phyloP scores from a whole-genome alignment of 495 filamentous ascomycete species.

The Aspergillus affinis region DNA sequence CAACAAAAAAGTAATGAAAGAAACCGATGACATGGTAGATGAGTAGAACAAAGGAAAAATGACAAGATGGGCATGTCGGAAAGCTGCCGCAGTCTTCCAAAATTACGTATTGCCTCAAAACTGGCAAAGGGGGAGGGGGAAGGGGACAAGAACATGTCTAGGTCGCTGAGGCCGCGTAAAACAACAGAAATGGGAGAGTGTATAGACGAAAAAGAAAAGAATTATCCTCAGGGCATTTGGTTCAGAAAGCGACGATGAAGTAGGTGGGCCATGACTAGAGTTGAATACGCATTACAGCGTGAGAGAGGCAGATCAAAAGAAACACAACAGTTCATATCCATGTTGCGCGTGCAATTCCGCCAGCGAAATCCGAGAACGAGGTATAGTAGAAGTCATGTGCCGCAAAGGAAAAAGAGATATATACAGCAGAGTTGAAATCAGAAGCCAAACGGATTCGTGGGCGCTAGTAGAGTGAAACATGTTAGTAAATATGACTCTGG shows the following conservation, averaged over 20 bases:
- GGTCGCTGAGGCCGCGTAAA: conserved; percentile 24
- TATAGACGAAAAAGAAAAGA: not conserved
- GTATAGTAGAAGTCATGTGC: conserved; percentile 29
- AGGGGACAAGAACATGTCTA: conserved; percentile 15
- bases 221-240: conserved; percentile 6
- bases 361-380: conserved; percentile 20
- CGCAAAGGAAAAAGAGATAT: conserved; percentile 20
- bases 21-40: not conserved
- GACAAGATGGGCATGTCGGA: not conserved
- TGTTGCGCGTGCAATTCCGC: conserved; percentile 18
- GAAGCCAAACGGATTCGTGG: conserved; percentile 91
- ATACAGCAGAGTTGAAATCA: conserved; percentile 40
- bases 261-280: conserved; percentile 14
- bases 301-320: conserved; percentile 1
- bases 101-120: not conserved
- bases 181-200: not conserved
- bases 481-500: conserved; percentile 20
- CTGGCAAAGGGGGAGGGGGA: not conserved
- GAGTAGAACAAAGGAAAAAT: not conserved
- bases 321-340: conserved; percentile 10
- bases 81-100: not conserved
- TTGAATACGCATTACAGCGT: conserved; percentile 21
- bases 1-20: no score
- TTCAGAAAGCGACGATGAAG: conserved; percentile 12
- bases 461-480: conserved; percentile 60